Percentiles rank a stretch among this genome's conserved stretches.
phyloP scores from a whole-genome alignment of 78 protist genomes.

The Tieghemostelium lacteum region DNA sequence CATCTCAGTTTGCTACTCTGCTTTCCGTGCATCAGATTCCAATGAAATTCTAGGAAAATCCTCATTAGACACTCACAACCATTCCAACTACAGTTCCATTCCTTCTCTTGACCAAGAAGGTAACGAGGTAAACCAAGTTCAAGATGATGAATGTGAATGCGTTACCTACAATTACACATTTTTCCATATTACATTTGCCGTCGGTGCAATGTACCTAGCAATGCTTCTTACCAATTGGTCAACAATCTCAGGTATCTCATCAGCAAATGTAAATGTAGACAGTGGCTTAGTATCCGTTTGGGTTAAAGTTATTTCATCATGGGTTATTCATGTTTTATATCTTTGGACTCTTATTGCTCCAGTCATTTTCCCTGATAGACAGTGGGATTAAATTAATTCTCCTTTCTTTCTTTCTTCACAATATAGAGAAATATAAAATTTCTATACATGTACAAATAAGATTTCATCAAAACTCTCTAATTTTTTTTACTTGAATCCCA shows the following conservation, averaged over 20 bases:
- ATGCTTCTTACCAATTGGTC: slow-evolving; percentile 87
- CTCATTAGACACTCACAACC: slow-evolving; percentile 2
- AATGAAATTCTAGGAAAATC: slow-evolving; percentile 36
- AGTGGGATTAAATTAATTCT: slow-evolving; percentile 60
- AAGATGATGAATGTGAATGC: slow-evolving; percentile 72
- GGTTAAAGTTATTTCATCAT: slow-evolving; percentile 80
- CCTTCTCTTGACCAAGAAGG: slow-evolving; percentile 18
- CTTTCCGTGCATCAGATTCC: slow-evolving; percentile 74
- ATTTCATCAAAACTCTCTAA: no score
- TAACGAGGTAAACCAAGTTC: slow-evolving; percentile 1
- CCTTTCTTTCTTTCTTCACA: no score
- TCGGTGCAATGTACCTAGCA: slow-evolving; percentile 85
- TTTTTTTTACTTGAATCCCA: no score
- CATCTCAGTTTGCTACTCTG: slow-evolving; percentile 76
- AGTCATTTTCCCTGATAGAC: slow-evolving; percentile 47
- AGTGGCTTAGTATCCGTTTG: slow-evolving; percentile 83
- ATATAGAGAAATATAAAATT: no score
- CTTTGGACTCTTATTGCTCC: slow-evolving; percentile 87
- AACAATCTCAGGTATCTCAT: not conserved
- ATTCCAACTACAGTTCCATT: not conserved
- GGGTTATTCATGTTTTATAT: slow-evolving; percentile 67
- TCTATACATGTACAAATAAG: no score
- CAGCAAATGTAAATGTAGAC: not conserved
- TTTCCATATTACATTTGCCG: slow-evolving; percentile 86
- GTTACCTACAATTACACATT: slow-evolving; percentile 83